Evolutionary conservation across 2,329 filamentous ascomycete genomes (phyloP), one percentile per base, ranked within the genome.

Genomic region (Periconia sp.): DNA sequence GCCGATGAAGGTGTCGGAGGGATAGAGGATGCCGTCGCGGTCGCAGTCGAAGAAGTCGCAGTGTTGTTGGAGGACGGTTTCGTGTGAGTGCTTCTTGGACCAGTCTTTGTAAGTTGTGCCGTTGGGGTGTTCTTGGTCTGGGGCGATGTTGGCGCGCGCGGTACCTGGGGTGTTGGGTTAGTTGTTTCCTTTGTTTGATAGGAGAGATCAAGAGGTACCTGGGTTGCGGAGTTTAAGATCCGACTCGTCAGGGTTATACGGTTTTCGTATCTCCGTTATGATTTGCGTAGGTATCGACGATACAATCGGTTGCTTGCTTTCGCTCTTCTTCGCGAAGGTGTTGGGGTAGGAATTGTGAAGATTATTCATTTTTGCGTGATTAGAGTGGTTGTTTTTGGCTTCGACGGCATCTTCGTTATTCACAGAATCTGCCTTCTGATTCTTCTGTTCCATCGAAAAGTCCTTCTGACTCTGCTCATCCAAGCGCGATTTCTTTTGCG

Each of bases 1-100:
- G 11, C 79, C 79, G 17, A 54, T 46, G 65, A 75, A 83, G 2
- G 81, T 83, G 62, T 83, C 81, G 1, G 56, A 60, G 0, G 82
- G 81, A 76, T 76, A 82, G 55, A 84, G 79, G n/a, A 83, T 67
- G 33, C 78, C 78, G 61, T 83, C 81, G 27, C 66, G 59, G 61
- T 83, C 81, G 10, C 68, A 60, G 63, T 84, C 81, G 58, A 80
- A 84, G 72, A 81, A 83, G 19, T 71, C 70, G 59, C 76, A 75
- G 63, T 84, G 82, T 59, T 84, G 81, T 61, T 82, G 79, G 2
- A 84, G 73, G 13, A 82, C 68, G 3, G 73, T 74, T 58, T 79
- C 69, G 49, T 78, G 65, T 0, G 70, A 55, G 57, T 80, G 73
- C 0, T 68, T 60, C 19, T 60, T 54, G 2, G 73, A 66, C 68